Conservation (phyloP, 2,329 filamentous ascomycete genomes). For the Penicillium aurantiogriseum region DNA sequence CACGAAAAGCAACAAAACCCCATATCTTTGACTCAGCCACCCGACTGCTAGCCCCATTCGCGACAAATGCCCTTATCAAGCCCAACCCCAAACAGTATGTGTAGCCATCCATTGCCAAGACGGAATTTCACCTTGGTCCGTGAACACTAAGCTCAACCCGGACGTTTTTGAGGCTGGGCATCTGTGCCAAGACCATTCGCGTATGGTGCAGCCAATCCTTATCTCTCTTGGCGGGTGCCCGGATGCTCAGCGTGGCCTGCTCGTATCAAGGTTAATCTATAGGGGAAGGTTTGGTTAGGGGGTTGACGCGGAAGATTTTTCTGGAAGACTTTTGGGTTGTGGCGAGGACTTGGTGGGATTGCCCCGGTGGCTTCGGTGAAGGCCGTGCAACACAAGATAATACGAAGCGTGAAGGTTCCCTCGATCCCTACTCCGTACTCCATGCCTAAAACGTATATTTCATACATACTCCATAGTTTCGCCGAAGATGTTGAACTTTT, state of each 20-base stretch:
- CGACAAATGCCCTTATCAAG: not conserved
- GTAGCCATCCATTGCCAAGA: constrained; percentile 2
- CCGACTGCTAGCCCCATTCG: not conserved
- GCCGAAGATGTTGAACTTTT: not conserved
- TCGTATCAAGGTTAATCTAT: not conserved
- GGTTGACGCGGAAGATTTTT: not conserved
- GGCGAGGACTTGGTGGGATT: not conserved
- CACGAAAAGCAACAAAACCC: not conserved
- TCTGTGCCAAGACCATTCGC: not conserved
- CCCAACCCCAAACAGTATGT: not conserved
- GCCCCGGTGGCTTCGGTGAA: not conserved
- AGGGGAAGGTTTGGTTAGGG: not conserved
- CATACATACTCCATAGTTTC: not conserved
- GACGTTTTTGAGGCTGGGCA: not conserved
- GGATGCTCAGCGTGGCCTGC: not conserved
- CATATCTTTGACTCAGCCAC: not conserved
- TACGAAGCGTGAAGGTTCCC: not conserved
- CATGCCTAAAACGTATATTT: not conserved
- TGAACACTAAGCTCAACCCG: not conserved
- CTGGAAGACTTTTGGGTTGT: not conserved
- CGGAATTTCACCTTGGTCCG: not conserved
- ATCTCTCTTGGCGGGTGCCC: constrained; percentile 2
- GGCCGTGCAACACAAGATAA: too few relatives aligned
- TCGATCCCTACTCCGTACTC: not conserved
- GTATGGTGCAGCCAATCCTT: constrained; percentile 1